phyloP scores from a whole-genome alignment of 1,284 basidiomycete genomes.

The Pseudozyma flocculosa region DNA sequence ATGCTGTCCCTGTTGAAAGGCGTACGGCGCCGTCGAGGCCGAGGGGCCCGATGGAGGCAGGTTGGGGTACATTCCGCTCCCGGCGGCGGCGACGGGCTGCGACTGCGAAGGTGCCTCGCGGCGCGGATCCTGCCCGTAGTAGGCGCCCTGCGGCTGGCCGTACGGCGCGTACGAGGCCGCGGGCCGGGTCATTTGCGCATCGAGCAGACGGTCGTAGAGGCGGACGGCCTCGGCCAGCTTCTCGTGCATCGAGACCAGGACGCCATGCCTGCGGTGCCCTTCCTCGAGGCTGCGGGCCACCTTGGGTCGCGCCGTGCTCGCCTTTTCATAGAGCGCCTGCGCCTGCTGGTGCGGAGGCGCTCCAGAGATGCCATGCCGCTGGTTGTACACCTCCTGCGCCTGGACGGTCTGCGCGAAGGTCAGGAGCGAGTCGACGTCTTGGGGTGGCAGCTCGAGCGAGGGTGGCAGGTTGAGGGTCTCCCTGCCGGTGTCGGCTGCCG shows the following conservation, averaged over 20 bases:
- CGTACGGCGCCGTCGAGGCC: not conserved
- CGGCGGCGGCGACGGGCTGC: no score
- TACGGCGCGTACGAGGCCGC: constrained; percentile 2
- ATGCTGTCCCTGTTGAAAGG: not conserved
- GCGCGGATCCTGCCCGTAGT: not conserved
- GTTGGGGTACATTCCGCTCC: not conserved
- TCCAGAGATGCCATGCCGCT: constrained; percentile 25
- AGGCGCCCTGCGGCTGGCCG: constrained; percentile 4
- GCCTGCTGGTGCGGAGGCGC: constrained; percentile 24
- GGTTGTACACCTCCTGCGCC: constrained; percentile 33
- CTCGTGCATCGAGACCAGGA: constrained; percentile 87
- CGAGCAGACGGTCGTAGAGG: constrained; percentile 81
- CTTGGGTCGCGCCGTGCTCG: constrained; percentile 76
- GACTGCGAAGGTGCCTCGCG: not conserved
- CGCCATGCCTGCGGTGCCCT: constrained; percentile 79
- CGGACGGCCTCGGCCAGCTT: constrained; percentile 88
- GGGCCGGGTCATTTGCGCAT: constrained; percentile 68
- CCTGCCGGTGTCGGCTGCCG: not conserved
- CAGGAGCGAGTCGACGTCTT: constrained; percentile 52
- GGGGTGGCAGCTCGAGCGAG: constrained; percentile 46
- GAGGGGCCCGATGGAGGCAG: not conserved
- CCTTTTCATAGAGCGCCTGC: constrained; percentile 75
- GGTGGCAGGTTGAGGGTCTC: constrained; percentile 29
- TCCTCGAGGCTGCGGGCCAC: constrained; percentile 82
- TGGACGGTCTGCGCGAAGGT: constrained; percentile 51